Evolutionary conservation across 768 basidiomycete genomes (phyloP).

Genomic region (Leccinum boreale): DNA sequence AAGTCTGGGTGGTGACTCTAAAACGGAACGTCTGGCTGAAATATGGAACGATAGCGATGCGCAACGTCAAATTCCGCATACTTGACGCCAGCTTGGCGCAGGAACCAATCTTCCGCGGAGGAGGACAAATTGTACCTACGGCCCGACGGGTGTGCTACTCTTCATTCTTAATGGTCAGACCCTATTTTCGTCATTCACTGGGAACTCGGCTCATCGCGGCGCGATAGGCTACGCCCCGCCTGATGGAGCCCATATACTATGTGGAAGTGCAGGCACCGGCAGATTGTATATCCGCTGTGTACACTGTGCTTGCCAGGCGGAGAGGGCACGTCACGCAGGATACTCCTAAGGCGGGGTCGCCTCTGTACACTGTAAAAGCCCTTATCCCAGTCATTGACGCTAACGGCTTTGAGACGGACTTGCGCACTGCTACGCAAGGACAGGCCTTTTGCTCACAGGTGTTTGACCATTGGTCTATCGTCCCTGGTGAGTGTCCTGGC

Average conservation of each 20-base stretch:
- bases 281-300: constrained; percentile 97
- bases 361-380: constrained; percentile 96
- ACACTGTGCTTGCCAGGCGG: constrained; percentile 96
- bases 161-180: constrained; percentile 91
- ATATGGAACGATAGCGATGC: constrained; percentile 65
- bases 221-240: constrained; percentile 83
- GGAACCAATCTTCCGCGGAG: constrained; percentile 97
- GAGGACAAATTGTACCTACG: constrained; percentile 98
- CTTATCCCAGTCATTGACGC: constrained; percentile 98
- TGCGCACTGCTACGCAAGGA: constrained; percentile 96
- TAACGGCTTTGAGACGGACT: constrained; percentile 97
- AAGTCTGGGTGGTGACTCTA: constrained; percentile 37
- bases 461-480: constrained; percentile 98
- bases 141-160: constrained; percentile 99
- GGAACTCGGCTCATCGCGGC: neutral
- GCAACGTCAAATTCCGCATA: constrained; percentile 97
- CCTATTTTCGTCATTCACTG: constrained; percentile 8
- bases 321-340: constrained; percentile 99
- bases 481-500: constrained; percentile 66
- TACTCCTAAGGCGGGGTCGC: constrained; percentile 96
- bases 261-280: constrained; percentile 99
- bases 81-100: constrained; percentile 89
- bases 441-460: constrained; percentile 98
- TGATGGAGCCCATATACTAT: constrained; percentile 98
- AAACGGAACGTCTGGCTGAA: neutral